Base-by-base conservation (phyloP, 2,329 filamentous ascomycete species). In the Alternaria consortialis region DNA sequence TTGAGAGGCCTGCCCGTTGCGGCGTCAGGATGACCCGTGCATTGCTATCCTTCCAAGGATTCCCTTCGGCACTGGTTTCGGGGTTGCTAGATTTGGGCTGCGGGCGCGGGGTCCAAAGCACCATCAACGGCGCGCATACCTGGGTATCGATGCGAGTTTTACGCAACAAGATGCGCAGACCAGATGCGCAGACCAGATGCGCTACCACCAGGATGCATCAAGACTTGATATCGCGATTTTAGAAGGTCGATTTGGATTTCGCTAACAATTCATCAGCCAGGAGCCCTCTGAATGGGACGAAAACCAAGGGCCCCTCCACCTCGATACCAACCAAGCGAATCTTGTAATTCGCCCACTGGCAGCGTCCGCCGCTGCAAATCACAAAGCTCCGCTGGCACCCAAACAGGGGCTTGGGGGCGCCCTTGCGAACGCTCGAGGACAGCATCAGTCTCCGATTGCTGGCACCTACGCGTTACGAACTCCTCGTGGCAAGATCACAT, bases 401-500 rank as follows among this genome's bases (percentile, higher is more conserved):
- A 78, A 77, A 60, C 75, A 78, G 54, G 75, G 75, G 50, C 65
- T 76, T 36, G 73, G 64, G 48, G 75, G 74, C 46, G 65, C 68
- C 54, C 65, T 76, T 46, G 74, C 64, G 15, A 73, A 71, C 53
- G 68, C 73, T 48, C 72, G 71, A 59, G 68, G 68, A 31, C 74
- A 77, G 56, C 70, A 77, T 46, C 73, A 75, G 51, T 78, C 75
- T 32, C 75, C 75, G 29, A 78, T 78, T 44, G 69, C 75, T 23
- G 75, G 75, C 36, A 77, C 74, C 7, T 78, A 78, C 60, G 75
- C 75, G 20, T 58, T 78, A 39, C 74, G 75, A 31, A 78, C 75
- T 9, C 75, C 75, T 27, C 71, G 75, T n/a, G 75, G 75, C 27
- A 78, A 78, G 54, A 79, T 79, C 50, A 79, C 77, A 12, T 78